Percentiles rank a stretch among this genome's conserved stretches.
Conservation (phyloP, 2,329 filamentous ascomycete genomes). For the Aspergillus neoniger region DNA sequence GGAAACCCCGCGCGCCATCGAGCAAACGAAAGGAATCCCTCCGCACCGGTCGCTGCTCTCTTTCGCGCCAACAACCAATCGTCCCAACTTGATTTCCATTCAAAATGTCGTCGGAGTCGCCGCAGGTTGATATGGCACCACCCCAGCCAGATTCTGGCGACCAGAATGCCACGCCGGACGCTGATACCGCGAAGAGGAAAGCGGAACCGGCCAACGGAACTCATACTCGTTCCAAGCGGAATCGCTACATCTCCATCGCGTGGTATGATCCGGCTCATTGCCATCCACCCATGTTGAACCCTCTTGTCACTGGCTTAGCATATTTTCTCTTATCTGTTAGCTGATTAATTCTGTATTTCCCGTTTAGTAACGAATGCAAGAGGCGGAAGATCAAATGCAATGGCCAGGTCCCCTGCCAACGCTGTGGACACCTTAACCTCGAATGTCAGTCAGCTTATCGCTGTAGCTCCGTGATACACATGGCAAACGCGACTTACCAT, state of each 20-base stretch:
- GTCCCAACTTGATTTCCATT: slow-evolving; percentile 2
- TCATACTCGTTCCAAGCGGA: slow-evolving; percentile 62
- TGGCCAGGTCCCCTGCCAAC: slow-evolving; percentile 64
- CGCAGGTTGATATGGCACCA: slow-evolving; percentile 30
- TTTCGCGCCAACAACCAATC: slow-evolving; percentile 14
- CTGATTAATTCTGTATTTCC: slow-evolving; percentile 14
- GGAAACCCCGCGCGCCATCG: slow-evolving; percentile 30
- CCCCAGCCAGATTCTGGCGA: slow-evolving; percentile 27
- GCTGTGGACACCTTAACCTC: slow-evolving; percentile 64
- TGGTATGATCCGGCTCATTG: slow-evolving; percentile 50
- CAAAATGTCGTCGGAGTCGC: slow-evolving; percentile 39
- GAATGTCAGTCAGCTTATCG: slow-evolving; percentile 49
- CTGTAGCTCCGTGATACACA: background rate
- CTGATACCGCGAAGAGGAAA: slow-evolving; percentile 43
- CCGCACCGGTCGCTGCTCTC: slow-evolving; percentile 32
- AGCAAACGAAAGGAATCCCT: slow-evolving; percentile 34
- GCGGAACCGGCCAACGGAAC: slow-evolving; percentile 48
- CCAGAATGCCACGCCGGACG: slow-evolving; percentile 24
- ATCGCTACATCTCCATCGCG: slow-evolving; percentile 68
- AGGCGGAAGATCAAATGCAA: slow-evolving; percentile 70
- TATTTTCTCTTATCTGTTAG: background rate
- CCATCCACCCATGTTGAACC: background rate
- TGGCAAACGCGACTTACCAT: slow-evolving; percentile 1
- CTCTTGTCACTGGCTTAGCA: background rate
- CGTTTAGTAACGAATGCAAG: slow-evolving; percentile 63